Conservation (phyloP, 1,284 basidiomycete genomes). For the Austroboletus niveus region DNA sequence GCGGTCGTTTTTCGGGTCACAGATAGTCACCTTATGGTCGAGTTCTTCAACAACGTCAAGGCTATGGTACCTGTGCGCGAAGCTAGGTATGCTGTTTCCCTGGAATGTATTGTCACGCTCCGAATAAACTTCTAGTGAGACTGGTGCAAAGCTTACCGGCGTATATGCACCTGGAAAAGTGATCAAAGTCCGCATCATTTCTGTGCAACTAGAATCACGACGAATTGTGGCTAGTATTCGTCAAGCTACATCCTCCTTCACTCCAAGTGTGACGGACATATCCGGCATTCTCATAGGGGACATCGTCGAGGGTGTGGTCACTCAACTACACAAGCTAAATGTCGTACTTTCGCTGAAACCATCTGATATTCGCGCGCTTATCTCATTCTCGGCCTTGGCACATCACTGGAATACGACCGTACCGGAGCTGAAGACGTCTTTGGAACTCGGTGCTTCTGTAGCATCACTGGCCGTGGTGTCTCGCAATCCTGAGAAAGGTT, state of each 20-base stretch:
- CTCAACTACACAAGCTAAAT: conserved; percentile 85
- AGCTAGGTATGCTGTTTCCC: conserved; percentile 59
- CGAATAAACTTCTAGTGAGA: conserved; percentile 23
- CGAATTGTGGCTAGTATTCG: conserved; percentile 86
- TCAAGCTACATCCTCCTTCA: conserved; percentile 66
- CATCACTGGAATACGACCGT: conserved; percentile 70
- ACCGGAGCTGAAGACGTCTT: conserved; percentile 64
- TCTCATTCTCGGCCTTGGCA: conserved; percentile 88
- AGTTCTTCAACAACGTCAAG: conserved; percentile 89
- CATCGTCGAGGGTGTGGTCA: conserved; percentile 66
- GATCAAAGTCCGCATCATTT: conserved; percentile 83
- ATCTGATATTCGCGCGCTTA: conserved; percentile 72
- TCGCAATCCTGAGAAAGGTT: conserved; percentile 84
- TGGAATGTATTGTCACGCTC: neutral
- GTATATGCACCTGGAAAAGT: conserved; percentile 81
- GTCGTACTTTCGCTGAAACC: conserved; percentile 72
- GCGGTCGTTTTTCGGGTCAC: conserved; percentile 82
- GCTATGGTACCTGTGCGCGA: conserved; percentile 83
- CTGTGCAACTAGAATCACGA: conserved; percentile 60
- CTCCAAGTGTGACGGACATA: conserved; percentile 56
- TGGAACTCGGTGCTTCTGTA: conserved; percentile 75
- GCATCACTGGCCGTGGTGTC: conserved; percentile 84
- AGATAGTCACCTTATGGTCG: conserved; percentile 79
- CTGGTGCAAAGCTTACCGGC: conserved; percentile 54
- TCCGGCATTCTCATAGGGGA: conserved; percentile 76